These are phyloP conservation scores for Saccharomycopsis malanga DNA, from an alignment of 805 yeast species.

Conservation along the genomic window DNA sequence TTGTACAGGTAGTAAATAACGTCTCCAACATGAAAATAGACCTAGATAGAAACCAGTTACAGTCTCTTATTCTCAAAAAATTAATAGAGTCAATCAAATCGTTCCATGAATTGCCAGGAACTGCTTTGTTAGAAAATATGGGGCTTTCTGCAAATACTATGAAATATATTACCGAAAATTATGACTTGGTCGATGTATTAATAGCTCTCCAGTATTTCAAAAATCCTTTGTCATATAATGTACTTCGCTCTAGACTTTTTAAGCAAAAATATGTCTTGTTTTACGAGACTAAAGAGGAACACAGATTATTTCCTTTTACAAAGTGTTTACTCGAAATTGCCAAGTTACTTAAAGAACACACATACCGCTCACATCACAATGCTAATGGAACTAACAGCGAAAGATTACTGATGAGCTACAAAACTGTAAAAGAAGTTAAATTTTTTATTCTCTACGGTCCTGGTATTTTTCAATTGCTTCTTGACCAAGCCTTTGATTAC, in stretches of 20 bases:
- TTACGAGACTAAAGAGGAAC: constrained; percentile 3
- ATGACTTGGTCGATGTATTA: not conserved
- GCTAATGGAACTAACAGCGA: not conserved
- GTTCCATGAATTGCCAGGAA: not conserved
- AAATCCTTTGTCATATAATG: no score
- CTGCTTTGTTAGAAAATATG: constrained; percentile 3
- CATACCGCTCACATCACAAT: not conserved
- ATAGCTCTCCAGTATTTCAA: not conserved
- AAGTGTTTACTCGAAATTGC: constrained; percentile 4
- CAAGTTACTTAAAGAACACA: not conserved
- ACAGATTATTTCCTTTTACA: constrained; percentile 10
- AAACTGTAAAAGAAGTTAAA: not conserved
- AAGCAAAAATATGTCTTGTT: not conserved
- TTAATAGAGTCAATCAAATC: not conserved
- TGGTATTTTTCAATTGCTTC: constrained; percentile 3
- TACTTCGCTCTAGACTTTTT: no score
- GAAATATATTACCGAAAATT: not conserved
- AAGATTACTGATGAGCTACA: no score
- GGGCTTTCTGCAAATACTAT: constrained; percentile 12
- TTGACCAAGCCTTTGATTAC: constrained; percentile 14
- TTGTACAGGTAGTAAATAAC: not conserved
- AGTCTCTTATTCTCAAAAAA: not conserved
- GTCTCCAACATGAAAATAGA: not conserved
- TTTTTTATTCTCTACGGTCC: constrained; percentile 4
- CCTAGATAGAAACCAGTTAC: not conserved